These are phyloP conservation scores for Diaporthe velutina DNA, from an alignment of 2,329 filamentous ascomycete genomes.

Conservation along the genomic window DNA sequence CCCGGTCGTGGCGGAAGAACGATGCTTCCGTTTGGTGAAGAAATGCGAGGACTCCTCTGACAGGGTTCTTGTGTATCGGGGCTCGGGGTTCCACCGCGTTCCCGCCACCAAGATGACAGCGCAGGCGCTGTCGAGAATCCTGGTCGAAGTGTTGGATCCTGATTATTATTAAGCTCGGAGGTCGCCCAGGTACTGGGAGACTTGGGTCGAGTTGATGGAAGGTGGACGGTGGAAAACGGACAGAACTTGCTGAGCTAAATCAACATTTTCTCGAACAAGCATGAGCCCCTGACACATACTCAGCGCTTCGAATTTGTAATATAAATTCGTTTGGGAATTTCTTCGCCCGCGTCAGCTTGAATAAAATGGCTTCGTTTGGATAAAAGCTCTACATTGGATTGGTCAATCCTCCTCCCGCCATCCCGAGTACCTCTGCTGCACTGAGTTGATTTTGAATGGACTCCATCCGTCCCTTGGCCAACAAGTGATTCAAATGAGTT, in stretches of 20 bases:
- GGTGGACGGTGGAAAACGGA: background rate
- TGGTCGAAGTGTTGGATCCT: background rate
- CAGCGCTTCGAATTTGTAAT: background rate
- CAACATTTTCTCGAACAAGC: background rate
- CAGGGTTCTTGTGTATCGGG: background rate
- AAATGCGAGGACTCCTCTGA: background rate
- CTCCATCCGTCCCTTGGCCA: too few species aligned
- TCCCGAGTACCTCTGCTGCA: too few species aligned
- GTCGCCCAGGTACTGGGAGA: background rate
- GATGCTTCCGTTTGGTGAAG: conserved; percentile 4
- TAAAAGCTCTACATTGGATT: background rate
- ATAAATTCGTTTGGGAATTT: background rate
- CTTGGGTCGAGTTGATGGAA: background rate
- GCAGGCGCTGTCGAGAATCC: conserved; percentile 15
- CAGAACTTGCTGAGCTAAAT: background rate
- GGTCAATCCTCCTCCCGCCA: too few species aligned
- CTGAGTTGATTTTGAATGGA: too few species aligned
- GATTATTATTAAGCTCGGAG: background rate
- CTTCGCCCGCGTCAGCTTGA: background rate
- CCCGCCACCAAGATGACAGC: background rate
- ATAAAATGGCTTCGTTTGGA: background rate
- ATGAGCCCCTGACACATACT: background rate
- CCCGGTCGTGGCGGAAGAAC: background rate
- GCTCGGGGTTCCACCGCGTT: background rate
- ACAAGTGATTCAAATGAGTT: background rate